phyloP scores from a whole-genome alignment of 176 grass and related monocot genomes.

The Zea luxurians region DNA sequence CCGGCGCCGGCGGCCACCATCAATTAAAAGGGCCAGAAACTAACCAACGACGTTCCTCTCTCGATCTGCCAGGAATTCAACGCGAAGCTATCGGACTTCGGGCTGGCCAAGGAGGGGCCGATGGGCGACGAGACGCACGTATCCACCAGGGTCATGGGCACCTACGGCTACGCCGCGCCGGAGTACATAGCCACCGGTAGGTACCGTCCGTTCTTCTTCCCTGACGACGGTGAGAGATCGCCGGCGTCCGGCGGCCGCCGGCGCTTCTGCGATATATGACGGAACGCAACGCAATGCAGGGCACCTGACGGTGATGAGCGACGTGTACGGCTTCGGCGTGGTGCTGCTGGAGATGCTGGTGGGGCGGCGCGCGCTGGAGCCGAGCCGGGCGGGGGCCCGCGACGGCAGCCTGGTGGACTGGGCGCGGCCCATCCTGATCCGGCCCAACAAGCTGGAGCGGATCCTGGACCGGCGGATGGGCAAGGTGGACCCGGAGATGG shows the following conservation, averaged over 20 bases:
- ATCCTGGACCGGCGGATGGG: conserved; percentile 62
- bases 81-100: conserved; percentile 87
- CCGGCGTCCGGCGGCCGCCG: too few relatives aligned
- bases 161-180: conserved; percentile 80
- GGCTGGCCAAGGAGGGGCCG: conserved; percentile 79
- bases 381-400: conserved; percentile 35
- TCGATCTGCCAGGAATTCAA: conserved; percentile 54
- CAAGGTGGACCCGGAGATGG: not conserved
- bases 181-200: conserved; percentile 66
- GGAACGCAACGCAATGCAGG: conserved; percentile 10
- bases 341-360: conserved; percentile 84
- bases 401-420: conserved; percentile 71
- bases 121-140: conserved; percentile 69
- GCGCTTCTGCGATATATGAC: too few relatives aligned
- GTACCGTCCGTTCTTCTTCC: too few relatives aligned
- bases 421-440: conserved; percentile 74
- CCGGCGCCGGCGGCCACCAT: not conserved
- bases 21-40: not conserved
- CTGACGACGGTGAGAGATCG: too few relatives aligned
- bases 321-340: conserved; percentile 86
- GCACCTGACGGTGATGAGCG: conserved; percentile 81
- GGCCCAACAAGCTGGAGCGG: conserved; percentile 50
- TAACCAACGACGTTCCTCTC: not conserved
- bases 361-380: conserved; percentile 64
- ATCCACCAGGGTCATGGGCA: conserved; percentile 85